These are phyloP conservation scores for Globisporangium rhizosaccharum DNA, from an alignment of 352 stramenopile genomes.

Conservation along the genomic window DNA sequence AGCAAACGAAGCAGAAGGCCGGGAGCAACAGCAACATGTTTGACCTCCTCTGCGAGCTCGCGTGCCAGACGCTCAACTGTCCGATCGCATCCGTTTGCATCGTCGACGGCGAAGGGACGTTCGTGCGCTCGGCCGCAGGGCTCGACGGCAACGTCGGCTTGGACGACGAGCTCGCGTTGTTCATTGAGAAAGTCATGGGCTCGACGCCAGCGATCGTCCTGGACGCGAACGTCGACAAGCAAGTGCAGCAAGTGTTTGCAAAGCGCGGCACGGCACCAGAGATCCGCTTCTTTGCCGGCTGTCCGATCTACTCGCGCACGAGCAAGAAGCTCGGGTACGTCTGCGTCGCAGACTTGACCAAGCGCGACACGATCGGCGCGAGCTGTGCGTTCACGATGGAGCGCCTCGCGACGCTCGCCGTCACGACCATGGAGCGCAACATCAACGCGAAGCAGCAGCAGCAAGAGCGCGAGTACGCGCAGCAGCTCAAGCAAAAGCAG, in stretches of 20 bases:
- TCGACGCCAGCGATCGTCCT: conserved; percentile 67
- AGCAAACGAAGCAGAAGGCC: conserved; percentile 32
- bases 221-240: conserved; percentile 67
- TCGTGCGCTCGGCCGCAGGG: conserved; percentile 43
- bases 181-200: conserved; percentile 79
- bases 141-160: conserved; percentile 45
- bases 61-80: conserved; percentile 75
- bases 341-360: conserved; percentile 68
- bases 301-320: conserved; percentile 66
- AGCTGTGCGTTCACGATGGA: conserved; percentile 81
- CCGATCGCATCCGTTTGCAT: conserved; percentile 76
- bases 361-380: conserved; percentile 66
- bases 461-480: conserved; percentile 9
- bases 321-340: conserved; percentile 72
- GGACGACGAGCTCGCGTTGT: conserved; percentile 50
- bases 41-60: conserved; percentile 71
- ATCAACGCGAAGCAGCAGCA: conserved; percentile 21
- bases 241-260: conserved; percentile 52
- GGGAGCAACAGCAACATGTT: conserved; percentile 72
- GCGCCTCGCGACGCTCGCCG: conserved; percentile 60
- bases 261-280: conserved; percentile 23
- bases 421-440: conserved; percentile 75
- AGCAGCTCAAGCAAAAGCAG: conserved; percentile 22
- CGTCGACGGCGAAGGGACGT: conserved; percentile 41
- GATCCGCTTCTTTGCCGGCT: conserved; percentile 76